Conservation (phyloP, 192 early-diverging fungal species). For the Blastocladiella britannica region DNA sequence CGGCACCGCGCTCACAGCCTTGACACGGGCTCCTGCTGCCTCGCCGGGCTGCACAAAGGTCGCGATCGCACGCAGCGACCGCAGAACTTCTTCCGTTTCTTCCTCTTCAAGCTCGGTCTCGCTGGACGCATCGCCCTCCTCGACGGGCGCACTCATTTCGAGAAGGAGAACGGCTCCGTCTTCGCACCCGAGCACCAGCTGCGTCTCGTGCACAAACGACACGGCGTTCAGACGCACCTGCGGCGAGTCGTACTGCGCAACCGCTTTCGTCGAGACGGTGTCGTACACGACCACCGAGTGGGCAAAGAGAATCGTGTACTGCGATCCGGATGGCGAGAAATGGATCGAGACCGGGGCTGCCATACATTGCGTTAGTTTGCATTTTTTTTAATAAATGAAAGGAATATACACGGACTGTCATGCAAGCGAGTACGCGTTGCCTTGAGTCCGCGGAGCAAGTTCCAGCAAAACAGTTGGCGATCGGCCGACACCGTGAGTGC, state of each 20-base stretch:
- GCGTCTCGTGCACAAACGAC: neutral
- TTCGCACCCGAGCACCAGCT: neutral
- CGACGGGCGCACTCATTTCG: too few species aligned
- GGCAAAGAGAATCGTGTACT: neutral
- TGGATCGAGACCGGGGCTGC: neutral
- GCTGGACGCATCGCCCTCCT: too few species aligned
- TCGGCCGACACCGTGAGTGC: conserved; percentile 63
- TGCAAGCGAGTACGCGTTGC: too few species aligned
- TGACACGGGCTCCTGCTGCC: too few species aligned
- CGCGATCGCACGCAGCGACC: neutral
- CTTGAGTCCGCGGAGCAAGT: conserved; percentile 49
- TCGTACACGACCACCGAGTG: neutral
- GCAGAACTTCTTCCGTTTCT: neutral
- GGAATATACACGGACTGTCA: too few species aligned
- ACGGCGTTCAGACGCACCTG: neutral
- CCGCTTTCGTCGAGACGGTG: neutral
- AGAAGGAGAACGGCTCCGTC: neutral
- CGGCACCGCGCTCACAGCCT: neutral
- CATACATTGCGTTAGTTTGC: too few species aligned
- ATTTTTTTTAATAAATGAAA: too few species aligned
- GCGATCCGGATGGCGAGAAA: neutral
- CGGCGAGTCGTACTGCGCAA: neutral
- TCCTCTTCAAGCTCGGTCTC: neutral
- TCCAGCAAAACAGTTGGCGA: conserved; percentile 50
- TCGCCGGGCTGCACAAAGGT: neutral